Evolutionary conservation across 2,329 filamentous ascomycete genomes (phyloP), one percentile per base, ranked within the genome.

Genomic region (Cytospora schulzeri): DNA sequence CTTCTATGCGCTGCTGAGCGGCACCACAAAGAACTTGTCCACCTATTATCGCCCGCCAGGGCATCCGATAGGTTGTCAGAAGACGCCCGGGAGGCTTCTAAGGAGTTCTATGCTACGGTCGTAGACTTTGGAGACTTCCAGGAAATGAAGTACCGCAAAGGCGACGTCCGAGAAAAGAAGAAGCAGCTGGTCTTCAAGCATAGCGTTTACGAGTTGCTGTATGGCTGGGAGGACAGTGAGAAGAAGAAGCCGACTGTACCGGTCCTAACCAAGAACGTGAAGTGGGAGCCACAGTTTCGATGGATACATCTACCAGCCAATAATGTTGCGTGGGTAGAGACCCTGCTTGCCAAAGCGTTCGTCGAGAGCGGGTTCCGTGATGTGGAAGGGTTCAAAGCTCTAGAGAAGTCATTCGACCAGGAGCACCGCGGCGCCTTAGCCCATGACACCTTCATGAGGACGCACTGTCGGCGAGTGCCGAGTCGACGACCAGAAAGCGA

Each of bases 401-500:
- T 89, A 2, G 85, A 87, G 69, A 81, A 83, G 66, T 86, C 83
- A 4, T 87, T 88, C 67, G 83, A 82, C 52, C 85, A 88, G 68
- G 84, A 88, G 66, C 86, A 88, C 71, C 79, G 84, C 0, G 86
- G 86, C 0, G 80, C 81, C 31, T 78, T 82, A 51, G 78, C 82
- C 0, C 86, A 89, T 69, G 85, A 85, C 0, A 81, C 85, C 54
- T 88, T 86, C 67, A 88, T 89, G 86, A 77, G 86, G 48, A 83
- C 85, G 0, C 76, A 83, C 58, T 86, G 84, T 66, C 81, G 85
- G 62, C 81, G 80, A 57, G 84, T 82, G 68, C 77, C 29, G 72
- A 77, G 51, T 73, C 69, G 57, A 65, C 63, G 69, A 62, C 68
- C 74, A 61, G 60, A 75, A 56, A 72, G 75, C 57, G 76, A 79